phyloP scores from a whole-genome alignment of 192 early-diverging fungal genomes.

The Diversispora eburnea region DNA sequence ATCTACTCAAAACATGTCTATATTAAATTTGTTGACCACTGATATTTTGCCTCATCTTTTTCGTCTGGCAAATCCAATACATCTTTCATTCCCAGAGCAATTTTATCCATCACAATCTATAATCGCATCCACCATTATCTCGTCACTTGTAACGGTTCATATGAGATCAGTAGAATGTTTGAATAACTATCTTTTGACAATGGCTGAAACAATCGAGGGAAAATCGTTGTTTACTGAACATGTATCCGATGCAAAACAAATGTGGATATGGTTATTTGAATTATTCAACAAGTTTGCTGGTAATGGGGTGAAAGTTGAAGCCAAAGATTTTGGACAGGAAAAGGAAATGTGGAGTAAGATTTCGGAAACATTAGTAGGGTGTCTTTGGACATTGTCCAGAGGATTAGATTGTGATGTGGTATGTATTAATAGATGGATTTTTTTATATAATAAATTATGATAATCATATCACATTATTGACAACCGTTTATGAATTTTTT shows the following conservation, averaged over 20 bases:
- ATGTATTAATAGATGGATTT: slow-evolving; percentile 15
- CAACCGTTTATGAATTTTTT: slow-evolving; percentile 6
- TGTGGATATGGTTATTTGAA: slow-evolving; percentile 61
- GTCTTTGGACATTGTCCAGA: slow-evolving; percentile 75
- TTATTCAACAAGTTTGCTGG: slow-evolving; percentile 51
- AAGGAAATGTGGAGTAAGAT: slow-evolving; percentile 51
- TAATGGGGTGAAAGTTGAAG: slow-evolving; percentile 46
- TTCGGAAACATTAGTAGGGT: slow-evolving; percentile 65
- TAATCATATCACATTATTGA: background rate
- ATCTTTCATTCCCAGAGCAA: slow-evolving; percentile 47
- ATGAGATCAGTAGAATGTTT: slow-evolving; percentile 67
- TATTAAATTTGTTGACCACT: slow-evolving; percentile 47
- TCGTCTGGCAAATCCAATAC: slow-evolving; percentile 45
- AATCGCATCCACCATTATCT: slow-evolving; percentile 41
- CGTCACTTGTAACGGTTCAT: slow-evolving; percentile 56
- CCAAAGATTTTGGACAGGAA: slow-evolving; percentile 39
- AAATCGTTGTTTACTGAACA: slow-evolving; percentile 62
- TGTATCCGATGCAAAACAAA: slow-evolving; percentile 40
- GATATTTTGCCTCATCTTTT: slow-evolving; percentile 49
- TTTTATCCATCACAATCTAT: slow-evolving; percentile 29
- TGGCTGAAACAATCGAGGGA: slow-evolving; percentile 58
- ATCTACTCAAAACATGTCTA: slow-evolving; percentile 35
- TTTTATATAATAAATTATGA: slow-evolving; percentile 2
- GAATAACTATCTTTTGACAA: slow-evolving; percentile 73
- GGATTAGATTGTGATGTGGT: slow-evolving; percentile 57